Evolutionary conservation across 371 early-diverging fungal genomes (phyloP), one percentile per base, ranked within the genome.

Genomic region (Haplosporangium sp.): DNA sequence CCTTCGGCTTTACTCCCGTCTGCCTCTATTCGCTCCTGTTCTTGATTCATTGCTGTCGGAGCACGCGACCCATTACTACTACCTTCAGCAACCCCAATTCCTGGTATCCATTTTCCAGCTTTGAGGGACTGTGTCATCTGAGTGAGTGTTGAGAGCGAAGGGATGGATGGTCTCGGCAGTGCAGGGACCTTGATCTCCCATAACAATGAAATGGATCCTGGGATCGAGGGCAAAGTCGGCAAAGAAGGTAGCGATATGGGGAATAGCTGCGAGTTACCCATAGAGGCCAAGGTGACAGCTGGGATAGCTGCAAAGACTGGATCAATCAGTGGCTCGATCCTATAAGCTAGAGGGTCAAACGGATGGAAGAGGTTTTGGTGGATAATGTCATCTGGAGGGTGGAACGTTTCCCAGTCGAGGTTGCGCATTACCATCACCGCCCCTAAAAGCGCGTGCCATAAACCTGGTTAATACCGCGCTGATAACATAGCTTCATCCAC

Each of bases 351-450:
- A 0, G 91, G 91, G 62, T 91, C 93, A 64, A 87, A 90, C 1
- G 91, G 86, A 64, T 91, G 88, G 69, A 91, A 92, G 29, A 92
- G 74, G 74, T 91, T 91, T 70, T 83, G 85, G 63, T 86, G 84
- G 41, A 80, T 69, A 7, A 86, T 88, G 40, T 82, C 83, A 18
- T 70, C 67, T 12, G 90, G 89, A 10, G 89, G 86, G 29, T 80
- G 82, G 71, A 87, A 90, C 8, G 80, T 69, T 21, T 82, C 61
- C 67, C 84, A 84, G 36, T 83, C 74, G 53, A 90, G 81, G 5
- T 89, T 89, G 9, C 93, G 85, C 81, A 89, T 85, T 20, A 91
- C 83, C 41, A 91, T 43, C 6, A 86, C 86, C 2, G 90, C 91
- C 14, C 86, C 84, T 68, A 50, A 86, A 29, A 4, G 4, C 29